A percentile compares a stretch with the other conserved stretches of the same genome.
Conservation (phyloP, 805 yeast species). For the Hanseniaspora occidentalis region DNA sequence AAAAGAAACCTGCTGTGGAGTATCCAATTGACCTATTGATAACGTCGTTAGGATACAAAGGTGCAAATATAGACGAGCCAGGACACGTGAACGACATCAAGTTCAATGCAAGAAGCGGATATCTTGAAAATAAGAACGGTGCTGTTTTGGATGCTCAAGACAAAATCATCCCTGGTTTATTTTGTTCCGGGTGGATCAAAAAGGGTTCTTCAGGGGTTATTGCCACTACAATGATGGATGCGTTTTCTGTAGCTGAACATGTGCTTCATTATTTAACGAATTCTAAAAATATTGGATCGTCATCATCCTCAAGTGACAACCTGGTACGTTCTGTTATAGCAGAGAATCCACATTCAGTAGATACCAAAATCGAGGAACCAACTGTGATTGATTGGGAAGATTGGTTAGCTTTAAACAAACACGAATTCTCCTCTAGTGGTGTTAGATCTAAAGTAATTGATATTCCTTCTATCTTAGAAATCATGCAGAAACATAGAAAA, state of each 20-base stretch:
- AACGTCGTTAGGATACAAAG: conserved; percentile 73
- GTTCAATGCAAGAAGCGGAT: conserved; percentile 20
- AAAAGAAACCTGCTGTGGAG: conserved; percentile 5
- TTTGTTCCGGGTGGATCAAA: conserved; percentile 85
- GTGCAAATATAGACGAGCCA: conserved; percentile 46
- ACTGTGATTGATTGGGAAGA: conserved; percentile 15
- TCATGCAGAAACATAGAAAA: conserved; percentile 1
- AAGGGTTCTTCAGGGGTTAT: conserved; percentile 84
- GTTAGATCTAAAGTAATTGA: conserved; percentile 6
- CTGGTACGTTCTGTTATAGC: not conserved
- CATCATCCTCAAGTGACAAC: too few species aligned
- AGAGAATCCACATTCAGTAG: not conserved
- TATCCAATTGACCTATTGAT: conserved; percentile 55
- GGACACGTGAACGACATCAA: conserved; percentile 24
- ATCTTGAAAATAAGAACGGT: conserved; percentile 32
- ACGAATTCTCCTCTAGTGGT: conserved; percentile 14
- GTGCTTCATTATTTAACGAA: conserved; percentile 43
- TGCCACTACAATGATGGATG: conserved; percentile 78
- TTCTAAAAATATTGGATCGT: too few species aligned
- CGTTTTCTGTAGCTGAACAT: conserved; percentile 60
- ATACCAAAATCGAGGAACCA: not conserved
- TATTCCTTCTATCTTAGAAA: conserved; percentile 4
- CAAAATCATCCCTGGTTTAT: conserved; percentile 35
- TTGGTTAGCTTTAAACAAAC: conserved; percentile 16
- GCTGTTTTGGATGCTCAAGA: conserved; percentile 24